Conservation (phyloP, 768 basidiomycete species). For the Collybia sp. region DNA sequence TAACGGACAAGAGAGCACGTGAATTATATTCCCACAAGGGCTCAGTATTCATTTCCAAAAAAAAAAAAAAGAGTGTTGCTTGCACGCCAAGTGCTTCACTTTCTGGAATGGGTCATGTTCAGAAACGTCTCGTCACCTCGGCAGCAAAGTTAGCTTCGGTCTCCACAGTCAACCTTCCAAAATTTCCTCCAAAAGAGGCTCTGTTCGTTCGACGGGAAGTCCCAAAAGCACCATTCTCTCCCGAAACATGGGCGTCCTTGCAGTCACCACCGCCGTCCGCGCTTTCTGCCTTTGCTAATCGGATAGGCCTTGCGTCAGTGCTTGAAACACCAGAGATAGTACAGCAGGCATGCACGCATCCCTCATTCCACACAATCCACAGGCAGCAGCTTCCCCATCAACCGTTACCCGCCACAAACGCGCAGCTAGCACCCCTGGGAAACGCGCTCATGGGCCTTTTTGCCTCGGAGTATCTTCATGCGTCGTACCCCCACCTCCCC, state of each 20-base stretch:
- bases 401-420: constrained; percentile 61
- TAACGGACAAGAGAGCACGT: no score
- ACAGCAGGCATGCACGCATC: constrained; percentile 77
- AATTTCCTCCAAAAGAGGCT: constrained; percentile 62
- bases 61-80: no score
- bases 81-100: neutral
- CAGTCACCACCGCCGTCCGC: constrained; percentile 72
- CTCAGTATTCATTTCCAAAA: no score
- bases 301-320: constrained; percentile 66
- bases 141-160: constrained; percentile 49
- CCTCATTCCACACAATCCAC: constrained; percentile 57
- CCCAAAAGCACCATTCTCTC: constrained; percentile 45
- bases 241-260: constrained; percentile 63
- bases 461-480: constrained; percentile 76
- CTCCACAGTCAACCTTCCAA: constrained; percentile 46
- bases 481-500: constrained; percentile 85
- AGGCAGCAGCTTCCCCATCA: constrained; percentile 52
- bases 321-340: constrained; percentile 48
- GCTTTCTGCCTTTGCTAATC: constrained; percentile 70
- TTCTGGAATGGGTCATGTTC: constrained; percentile 50
- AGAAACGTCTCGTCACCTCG: constrained; percentile 43
- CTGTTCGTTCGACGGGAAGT: constrained; percentile 25
- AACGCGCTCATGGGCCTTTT: constrained; percentile 91
- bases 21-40: no score
- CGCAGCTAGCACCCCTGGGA: constrained; percentile 68